Evolutionary conservation across 73 alveolate species (phyloP), one percentile per base, ranked within the genome.

Genomic region (Paraurostyla sp.): DNA sequence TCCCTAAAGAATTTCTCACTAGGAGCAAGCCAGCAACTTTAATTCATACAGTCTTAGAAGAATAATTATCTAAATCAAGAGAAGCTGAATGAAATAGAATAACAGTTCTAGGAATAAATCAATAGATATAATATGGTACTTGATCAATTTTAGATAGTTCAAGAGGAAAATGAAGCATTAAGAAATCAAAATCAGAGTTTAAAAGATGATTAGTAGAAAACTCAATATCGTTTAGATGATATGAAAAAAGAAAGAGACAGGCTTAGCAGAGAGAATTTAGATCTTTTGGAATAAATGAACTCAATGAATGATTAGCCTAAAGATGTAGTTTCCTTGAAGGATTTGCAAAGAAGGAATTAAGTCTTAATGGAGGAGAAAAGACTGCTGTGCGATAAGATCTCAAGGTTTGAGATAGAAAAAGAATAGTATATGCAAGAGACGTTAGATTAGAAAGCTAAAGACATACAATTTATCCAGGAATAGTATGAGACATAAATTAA

Each of bases 1-100:
- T 78, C 89, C 36, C 27, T 78, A 35, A 78, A 54, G 40, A 78
- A 78, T 36, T 78, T 78, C 60, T 51, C 80, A n/a, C 43, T 78
- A 0, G 89, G 89, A 1, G 89, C 76, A 20, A 54, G 80, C 60
- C 32, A 45, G 46, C 40, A 78, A 35, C 76, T 54, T 22, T 35
- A 78, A 32, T 54, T 52, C 49, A 13, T 73, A 13, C 27, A 45
- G 29, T 50, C 83, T 41, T 35, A 43, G 36, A 16, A 69, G 38
- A 48, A 23, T 27, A n/a, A n/a, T n/a, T n/a, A n/a, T n/a, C n/a
- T n/a, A n/a, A 49, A 46, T 48, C 20, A 46, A 30, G 68, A 46
- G 1, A 78, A 54, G 59, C 40, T 78, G 1, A 38, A 16, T 52
- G 76, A 78, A 13, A 78, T 78, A 16, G 89, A 78, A 38, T 32